Evolutionary conservation across 148 eudicot species (phyloP).

Genomic region (Pharnaceum exiguum): DNA sequence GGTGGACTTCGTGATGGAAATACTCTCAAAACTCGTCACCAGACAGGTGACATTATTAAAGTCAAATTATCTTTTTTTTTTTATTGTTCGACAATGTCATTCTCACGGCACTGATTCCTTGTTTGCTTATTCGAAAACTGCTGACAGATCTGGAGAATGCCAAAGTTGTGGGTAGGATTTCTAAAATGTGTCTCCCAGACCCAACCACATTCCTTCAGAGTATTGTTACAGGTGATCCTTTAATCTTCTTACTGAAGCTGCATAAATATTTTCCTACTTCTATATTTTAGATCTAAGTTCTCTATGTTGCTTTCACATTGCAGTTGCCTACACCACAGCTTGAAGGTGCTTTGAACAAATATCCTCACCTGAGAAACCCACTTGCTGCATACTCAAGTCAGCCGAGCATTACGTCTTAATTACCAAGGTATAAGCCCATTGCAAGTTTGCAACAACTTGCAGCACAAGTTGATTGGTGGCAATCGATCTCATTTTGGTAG

Average conservation of each 20-base stretch:
- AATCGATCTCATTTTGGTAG: too few species aligned
- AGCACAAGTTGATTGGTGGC: background rate
- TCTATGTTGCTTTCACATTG: slow-evolving; percentile 13
- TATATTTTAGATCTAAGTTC: background rate
- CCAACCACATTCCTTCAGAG: slow-evolving; percentile 87
- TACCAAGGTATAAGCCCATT: slow-evolving; percentile 65
- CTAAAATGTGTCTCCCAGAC: slow-evolving; percentile 93
- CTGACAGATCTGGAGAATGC: slow-evolving; percentile 85
- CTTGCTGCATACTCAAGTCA: slow-evolving; percentile 74
- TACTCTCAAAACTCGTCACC: slow-evolving; percentile 74
- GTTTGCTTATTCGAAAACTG: background rate
- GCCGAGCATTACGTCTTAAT: slow-evolving; percentile 47
- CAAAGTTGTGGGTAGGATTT: slow-evolving; percentile 94
- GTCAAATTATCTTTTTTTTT: slow-evolving; percentile 1
- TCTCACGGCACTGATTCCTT: background rate
- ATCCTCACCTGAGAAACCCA: slow-evolving; percentile 62
- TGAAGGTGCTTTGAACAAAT: slow-evolving; percentile 86
- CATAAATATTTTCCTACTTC: background rate
- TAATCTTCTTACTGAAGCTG: background rate
- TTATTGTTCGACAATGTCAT: background rate
- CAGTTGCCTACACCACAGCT: slow-evolving; percentile 92
- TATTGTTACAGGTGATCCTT: slow-evolving; percentile 62
- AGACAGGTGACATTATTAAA: slow-evolving; percentile 54
- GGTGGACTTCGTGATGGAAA: slow-evolving; percentile 97
- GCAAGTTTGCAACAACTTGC: too few species aligned